Evolutionary conservation across 148 eudicot genomes (phyloP).

Genomic region (Silene latifolia): DNA sequence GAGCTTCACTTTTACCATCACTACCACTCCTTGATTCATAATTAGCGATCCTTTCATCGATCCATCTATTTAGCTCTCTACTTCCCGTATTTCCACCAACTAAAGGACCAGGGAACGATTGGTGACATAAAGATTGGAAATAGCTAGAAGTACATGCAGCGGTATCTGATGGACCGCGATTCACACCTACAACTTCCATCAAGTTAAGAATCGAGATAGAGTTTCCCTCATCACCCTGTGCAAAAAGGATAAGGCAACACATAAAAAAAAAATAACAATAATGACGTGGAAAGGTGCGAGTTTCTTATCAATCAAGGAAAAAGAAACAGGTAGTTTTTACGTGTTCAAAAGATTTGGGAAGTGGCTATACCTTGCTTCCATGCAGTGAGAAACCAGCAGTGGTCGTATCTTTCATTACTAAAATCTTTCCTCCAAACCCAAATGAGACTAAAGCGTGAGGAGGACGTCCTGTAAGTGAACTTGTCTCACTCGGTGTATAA

Average conservation of each 20-base stretch:
- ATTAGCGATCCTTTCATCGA: conserved; percentile 74
- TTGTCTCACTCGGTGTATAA: conserved; percentile 42
- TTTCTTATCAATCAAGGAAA: neutral
- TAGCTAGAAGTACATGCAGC: conserved; percentile 43
- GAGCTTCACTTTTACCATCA: conserved; percentile 49
- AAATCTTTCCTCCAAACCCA: conserved; percentile 96
- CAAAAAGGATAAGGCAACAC: conserved; percentile 8
- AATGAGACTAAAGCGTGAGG: conserved; percentile 90
- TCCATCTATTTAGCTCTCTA: conserved; percentile 84
- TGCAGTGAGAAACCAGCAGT: conserved; percentile 35
- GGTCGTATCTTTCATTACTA: conserved; percentile 62
- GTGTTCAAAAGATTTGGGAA: neutral
- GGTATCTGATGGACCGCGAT: conserved; percentile 36
- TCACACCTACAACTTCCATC: conserved; percentile 54
- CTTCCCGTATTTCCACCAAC: conserved; percentile 73
- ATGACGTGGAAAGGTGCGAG: neutral
- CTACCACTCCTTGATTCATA: conserved; percentile 38
- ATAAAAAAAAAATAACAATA: neutral
- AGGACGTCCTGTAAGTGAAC: conserved; percentile 88
- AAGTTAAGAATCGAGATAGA: conserved; percentile 59
- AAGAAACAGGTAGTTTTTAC: neutral
- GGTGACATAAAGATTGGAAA: conserved; percentile 60
- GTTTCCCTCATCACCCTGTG: conserved; percentile 63
- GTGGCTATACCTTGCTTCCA: conserved; percentile 59
- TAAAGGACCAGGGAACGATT: conserved; percentile 79